A percentile compares a stretch with the other conserved stretches of the same genome.
These are phyloP conservation scores for Cadophora malorum DNA, from an alignment of 2,329 filamentous ascomycete species.

Conservation along the genomic window DNA sequence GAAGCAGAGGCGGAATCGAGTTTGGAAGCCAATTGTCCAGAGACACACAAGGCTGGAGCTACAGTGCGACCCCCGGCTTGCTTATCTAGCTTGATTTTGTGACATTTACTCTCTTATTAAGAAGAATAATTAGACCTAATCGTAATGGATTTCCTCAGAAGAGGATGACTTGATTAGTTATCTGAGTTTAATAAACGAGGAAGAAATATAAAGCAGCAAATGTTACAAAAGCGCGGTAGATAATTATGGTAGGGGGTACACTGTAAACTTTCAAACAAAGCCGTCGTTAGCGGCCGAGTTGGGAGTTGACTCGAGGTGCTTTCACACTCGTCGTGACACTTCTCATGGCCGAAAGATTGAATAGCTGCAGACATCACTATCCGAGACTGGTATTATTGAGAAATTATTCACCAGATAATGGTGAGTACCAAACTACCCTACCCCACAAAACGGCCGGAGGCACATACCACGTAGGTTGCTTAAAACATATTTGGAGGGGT, in stretches of 20 bases:
- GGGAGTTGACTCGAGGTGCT: background rate
- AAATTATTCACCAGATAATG: background rate
- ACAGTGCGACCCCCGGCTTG: too few relatives aligned
- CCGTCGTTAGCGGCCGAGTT: background rate
- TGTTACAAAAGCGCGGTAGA: too few relatives aligned
- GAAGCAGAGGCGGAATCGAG: background rate
- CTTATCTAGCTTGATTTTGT: too few relatives aligned
- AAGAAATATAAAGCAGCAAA: too few relatives aligned
- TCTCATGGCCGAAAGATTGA: background rate
- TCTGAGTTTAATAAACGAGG: too few relatives aligned
- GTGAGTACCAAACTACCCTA: background rate
- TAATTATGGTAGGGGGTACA: too few relatives aligned
- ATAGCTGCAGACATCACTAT: conserved; percentile 1
- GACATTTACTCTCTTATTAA: too few relatives aligned
- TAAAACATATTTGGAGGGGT: background rate
- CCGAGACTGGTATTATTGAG: background rate
- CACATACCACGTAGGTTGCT: too few relatives aligned
- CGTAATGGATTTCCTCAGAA: too few relatives aligned
- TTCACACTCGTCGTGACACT: background rate
- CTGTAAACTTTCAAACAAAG: background rate
- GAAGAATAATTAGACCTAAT: too few relatives aligned
- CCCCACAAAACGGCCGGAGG: conserved; percentile 11
- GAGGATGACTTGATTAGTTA: too few relatives aligned
- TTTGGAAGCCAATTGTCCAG: background rate
- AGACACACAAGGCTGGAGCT: background rate